Percentiles rank a stretch among this genome's conserved stretches.
Evolutionary conservation across 139 green algal species (phyloP).

Genomic region (Diplosphaera chodatii): DNA sequence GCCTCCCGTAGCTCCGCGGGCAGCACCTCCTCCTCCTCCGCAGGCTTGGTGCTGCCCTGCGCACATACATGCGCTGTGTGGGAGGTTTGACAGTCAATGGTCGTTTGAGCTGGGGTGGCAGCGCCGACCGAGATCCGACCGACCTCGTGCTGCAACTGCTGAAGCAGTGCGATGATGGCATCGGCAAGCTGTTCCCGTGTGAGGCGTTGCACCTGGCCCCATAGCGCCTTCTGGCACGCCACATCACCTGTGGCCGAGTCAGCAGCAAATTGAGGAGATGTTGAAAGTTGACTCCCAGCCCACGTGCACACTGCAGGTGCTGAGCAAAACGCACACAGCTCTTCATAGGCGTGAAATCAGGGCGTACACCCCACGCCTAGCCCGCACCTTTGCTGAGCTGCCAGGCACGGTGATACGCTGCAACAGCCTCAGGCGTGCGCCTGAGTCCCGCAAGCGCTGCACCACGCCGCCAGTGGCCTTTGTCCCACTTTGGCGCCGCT

Average conservation of each 20-base stretch:
- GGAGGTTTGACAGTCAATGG: too few relatives aligned
- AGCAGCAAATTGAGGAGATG: too few relatives aligned
- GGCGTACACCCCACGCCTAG: too few relatives aligned
- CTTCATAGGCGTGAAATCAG: too few relatives aligned
- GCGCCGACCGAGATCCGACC: too few relatives aligned
- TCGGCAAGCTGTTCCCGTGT: conserved; percentile 29
- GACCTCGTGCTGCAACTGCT: conserved; percentile 4
- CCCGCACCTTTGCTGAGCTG: conserved; percentile 5
- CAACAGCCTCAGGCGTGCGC: conserved; percentile 17
- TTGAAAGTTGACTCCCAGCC: too few relatives aligned
- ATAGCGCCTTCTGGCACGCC: conserved; percentile 25
- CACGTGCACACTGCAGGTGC: too few relatives aligned
- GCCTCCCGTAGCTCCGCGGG: conserved; percentile 18
- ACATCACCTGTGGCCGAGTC: conserved; percentile 5
- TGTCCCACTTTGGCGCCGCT: conserved; percentile 25
- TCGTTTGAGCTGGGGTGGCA: not conserved
- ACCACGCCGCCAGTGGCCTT: conserved; percentile 32
- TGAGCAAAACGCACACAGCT: too few relatives aligned
- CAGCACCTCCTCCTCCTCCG: conserved; percentile 3
- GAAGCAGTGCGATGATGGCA: conserved; percentile 18
- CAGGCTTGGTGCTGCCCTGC: not conserved
- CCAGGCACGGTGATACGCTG: conserved; percentile 24
- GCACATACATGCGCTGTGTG: too few relatives aligned
- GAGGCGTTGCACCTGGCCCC: conserved; percentile 22
- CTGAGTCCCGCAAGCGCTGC: conserved; percentile 29